These are phyloP conservation scores for Pterula multifida DNA, from an alignment of 1,284 basidiomycete species.

Conservation along the genomic window DNA sequence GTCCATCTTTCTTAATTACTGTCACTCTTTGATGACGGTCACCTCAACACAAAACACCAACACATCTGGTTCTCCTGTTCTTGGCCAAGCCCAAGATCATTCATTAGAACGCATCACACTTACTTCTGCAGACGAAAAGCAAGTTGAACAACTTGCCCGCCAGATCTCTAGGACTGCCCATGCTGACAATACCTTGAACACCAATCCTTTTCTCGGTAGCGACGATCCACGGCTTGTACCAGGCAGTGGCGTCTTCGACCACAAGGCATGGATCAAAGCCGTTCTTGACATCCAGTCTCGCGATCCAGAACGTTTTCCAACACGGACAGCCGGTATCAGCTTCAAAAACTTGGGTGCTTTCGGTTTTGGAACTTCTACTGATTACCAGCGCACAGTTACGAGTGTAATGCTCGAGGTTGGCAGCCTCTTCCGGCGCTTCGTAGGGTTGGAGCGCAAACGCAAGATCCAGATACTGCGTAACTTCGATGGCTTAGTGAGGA, in stretches of 20 bases:
- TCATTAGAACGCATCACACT: too few relatives aligned
- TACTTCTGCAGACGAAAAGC: too few relatives aligned
- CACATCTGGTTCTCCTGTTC: too few relatives aligned
- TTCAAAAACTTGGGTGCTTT: slow-evolving; percentile 3
- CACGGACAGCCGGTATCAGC: slow-evolving; percentile 4
- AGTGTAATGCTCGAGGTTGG: slow-evolving; percentile 2
- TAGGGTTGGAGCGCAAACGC: slow-evolving; percentile 1
- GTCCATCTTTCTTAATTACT: too few relatives aligned
- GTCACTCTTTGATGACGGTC: too few relatives aligned
- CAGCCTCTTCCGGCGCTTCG: background rate
- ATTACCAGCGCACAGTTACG: slow-evolving; percentile 4
- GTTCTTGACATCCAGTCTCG: background rate
- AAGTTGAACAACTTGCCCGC: background rate
- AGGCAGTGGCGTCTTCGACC: slow-evolving; percentile 3
- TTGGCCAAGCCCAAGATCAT: too few relatives aligned
- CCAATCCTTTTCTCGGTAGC: slow-evolving; percentile 5
- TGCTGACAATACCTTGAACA: background rate
- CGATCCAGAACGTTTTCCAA: slow-evolving; percentile 1
- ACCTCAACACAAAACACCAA: too few relatives aligned
- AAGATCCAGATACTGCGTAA: slow-evolving; percentile 6
- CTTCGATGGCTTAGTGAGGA: slow-evolving; percentile 6
- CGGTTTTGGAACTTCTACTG: slow-evolving; percentile 5
- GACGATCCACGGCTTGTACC: slow-evolving; percentile 3
- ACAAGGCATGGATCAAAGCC: slow-evolving; percentile 3
- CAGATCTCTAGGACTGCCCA: background rate